phyloP scores from a whole-genome alignment of 257 asterid species.

The Petunia secreta region DNA sequence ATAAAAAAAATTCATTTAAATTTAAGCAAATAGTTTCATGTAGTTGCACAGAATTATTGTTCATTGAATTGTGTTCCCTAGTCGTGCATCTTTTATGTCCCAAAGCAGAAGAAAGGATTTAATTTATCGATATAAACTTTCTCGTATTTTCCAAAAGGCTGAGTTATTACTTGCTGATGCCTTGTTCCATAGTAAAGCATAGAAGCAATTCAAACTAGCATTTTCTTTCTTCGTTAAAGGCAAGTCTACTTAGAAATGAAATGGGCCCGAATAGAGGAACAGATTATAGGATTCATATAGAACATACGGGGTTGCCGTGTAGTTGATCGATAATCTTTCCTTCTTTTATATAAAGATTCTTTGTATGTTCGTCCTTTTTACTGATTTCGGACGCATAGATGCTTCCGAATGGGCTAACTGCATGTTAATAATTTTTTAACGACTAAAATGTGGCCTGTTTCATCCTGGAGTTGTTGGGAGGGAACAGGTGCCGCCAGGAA shows the following conservation, averaged over 20 bases:
- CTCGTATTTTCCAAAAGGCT: not conserved
- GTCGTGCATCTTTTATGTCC: constrained; percentile 15
- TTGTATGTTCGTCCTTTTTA: not conserved
- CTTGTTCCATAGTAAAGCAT: not conserved
- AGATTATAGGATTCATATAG: not conserved
- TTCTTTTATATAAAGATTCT: not conserved
- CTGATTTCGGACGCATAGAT: not conserved
- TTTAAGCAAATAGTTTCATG: not conserved
- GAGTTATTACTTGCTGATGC: not conserved
- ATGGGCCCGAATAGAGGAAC: not conserved
- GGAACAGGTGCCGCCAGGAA: constrained; percentile 9
- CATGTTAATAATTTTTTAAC: not conserved
- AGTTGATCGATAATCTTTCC: not conserved
- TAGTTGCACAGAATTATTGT: not conserved
- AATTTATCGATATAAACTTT: not conserved
- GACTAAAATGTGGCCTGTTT: constrained; percentile 2
- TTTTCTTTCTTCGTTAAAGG: not conserved
- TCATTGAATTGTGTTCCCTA: constrained; percentile 2
- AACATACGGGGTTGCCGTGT: not conserved
- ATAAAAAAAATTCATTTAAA: not conserved
- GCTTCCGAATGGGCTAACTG: not conserved
- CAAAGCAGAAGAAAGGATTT: not conserved
- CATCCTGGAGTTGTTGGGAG: not conserved
- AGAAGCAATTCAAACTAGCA: constrained; percentile 3
- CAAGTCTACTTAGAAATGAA: not conserved